Percentiles rank a stretch among this genome's conserved stretches.
phyloP scores from a whole-genome alignment of 2,329 filamentous ascomycete species.

The Periconia digitata region DNA sequence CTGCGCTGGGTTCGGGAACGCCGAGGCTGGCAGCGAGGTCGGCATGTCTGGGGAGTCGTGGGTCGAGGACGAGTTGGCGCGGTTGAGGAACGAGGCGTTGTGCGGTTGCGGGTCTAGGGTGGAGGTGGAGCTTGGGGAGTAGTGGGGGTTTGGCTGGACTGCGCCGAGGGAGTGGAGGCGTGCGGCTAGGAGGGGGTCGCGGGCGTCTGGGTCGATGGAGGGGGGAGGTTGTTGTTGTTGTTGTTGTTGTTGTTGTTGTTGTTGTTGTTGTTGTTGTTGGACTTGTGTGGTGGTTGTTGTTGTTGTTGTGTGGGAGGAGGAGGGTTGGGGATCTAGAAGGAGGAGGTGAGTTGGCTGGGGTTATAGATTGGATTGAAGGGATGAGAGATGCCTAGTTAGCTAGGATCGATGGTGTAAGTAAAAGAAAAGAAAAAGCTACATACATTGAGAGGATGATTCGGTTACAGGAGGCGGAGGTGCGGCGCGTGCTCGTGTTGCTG shows the following conservation, averaged over 20 bases:
- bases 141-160: slow-evolving; percentile 59
- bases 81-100: slow-evolving; percentile 15
- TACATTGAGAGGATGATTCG: background rate
- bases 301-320: background rate
- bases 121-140: slow-evolving; percentile 58
- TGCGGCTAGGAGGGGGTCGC: slow-evolving; percentile 70
- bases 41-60: slow-evolving; percentile 25
- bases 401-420: too few relatives aligned
- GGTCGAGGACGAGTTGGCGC: background rate
- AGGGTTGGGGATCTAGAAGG: background rate
- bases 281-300: background rate
- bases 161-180: slow-evolving; percentile 71
- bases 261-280: background rate
- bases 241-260: slow-evolving; percentile 31
- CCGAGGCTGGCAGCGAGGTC: slow-evolving; percentile 30
- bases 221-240: slow-evolving; percentile 30
- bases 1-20: slow-evolving; percentile 34
- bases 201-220: slow-evolving; percentile 61
- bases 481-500: background rate
- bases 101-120: slow-evolving; percentile 36
- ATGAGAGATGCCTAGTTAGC: too few relatives aligned
- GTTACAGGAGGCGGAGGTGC: background rate
- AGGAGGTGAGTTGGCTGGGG: background rate
- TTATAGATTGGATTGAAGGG: too few relatives aligned
- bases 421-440: too few relatives aligned